These are phyloP conservation scores for Backusella sp. DNA, from an alignment of 192 early-diverging fungal genomes.

Conservation along the genomic window DNA sequence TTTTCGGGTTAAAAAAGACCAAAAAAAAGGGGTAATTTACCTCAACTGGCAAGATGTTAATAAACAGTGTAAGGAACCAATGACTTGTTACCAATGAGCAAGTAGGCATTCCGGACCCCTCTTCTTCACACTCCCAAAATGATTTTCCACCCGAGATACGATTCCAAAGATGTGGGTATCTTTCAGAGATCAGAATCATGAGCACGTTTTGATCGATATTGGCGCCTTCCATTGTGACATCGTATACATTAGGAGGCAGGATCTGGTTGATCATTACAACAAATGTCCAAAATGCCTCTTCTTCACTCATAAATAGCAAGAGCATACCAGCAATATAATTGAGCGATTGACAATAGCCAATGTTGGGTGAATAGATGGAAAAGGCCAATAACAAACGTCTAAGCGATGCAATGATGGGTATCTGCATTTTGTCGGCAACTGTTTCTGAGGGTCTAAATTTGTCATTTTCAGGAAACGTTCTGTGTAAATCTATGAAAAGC, in stretches of 20 bases:
- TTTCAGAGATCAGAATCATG: constrained; percentile 51
- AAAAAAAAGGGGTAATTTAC: constrained; percentile 27
- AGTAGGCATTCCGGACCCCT: constrained; percentile 51
- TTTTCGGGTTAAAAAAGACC: background rate
- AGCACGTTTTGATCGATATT: constrained; percentile 69
- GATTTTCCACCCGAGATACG: constrained; percentile 38
- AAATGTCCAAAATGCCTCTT: constrained; percentile 77
- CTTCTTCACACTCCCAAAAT: constrained; percentile 49
- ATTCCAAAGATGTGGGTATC: constrained; percentile 47
- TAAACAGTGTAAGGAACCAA: constrained; percentile 81
- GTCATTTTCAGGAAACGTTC: constrained; percentile 82
- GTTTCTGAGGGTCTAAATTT: constrained; percentile 57
- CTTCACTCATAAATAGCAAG: constrained; percentile 66
- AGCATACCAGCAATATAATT: constrained; percentile 79
- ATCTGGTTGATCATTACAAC: constrained; percentile 67
- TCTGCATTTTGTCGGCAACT: background rate
- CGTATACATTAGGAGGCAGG: constrained; percentile 73
- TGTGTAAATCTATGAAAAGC: constrained; percentile 61
- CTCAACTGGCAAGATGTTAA: constrained; percentile 73
- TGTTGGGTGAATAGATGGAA: constrained; percentile 65
- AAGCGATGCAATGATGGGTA: constrained; percentile 47
- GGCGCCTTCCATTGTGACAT: constrained; percentile 69
- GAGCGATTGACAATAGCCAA: constrained; percentile 85
- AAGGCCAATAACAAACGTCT: constrained; percentile 73
- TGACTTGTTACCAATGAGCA: constrained; percentile 72